A percentile compares a stretch with the other conserved stretches of the same genome.
Conservation (phyloP, 495 filamentous ascomycete genomes). For the Baudoinia panamericana region DNA sequence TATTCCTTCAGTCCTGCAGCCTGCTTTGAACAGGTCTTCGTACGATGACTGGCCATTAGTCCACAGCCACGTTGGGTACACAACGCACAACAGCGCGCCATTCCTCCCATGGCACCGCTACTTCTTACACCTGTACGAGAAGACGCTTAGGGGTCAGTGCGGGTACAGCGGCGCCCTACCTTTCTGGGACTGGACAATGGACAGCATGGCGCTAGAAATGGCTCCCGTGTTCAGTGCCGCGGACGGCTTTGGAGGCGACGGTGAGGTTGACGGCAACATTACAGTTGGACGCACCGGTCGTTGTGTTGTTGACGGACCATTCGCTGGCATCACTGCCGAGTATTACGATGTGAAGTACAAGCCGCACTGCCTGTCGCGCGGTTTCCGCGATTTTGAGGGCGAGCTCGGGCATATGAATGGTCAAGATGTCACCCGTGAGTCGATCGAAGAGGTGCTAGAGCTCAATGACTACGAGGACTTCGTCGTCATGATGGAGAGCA, state of each 20-base stretch:
- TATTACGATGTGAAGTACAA: constrained; percentile 10
- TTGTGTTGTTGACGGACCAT: constrained; percentile 21
- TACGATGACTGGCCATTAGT: constrained; percentile 17
- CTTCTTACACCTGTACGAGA: constrained; percentile 17
- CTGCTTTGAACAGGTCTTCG: constrained; percentile 2
- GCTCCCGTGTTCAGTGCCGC: constrained; percentile 3
- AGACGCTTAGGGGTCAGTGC: constrained; percentile 3
- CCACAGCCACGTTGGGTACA: constrained; percentile 15
- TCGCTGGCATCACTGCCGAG: constrained; percentile 8
- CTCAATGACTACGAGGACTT: constrained; percentile 6
- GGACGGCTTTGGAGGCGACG: constrained; percentile 12
- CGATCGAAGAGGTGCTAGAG: constrained; percentile 5
- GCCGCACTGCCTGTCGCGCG: constrained; percentile 20
- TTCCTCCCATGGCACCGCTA: constrained; percentile 17
- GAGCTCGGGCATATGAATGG: constrained; percentile 8
- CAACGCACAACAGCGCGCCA: constrained; percentile 13
- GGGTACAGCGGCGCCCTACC: constrained; percentile 2
- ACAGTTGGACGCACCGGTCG: constrained; percentile 7
- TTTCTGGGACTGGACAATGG: constrained; percentile 15
- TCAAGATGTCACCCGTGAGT: constrained; percentile 4
- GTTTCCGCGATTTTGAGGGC: constrained; percentile 3
- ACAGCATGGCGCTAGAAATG: constrained; percentile 3
- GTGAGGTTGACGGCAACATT: constrained; percentile 3
- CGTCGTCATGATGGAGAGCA: constrained; percentile 1
- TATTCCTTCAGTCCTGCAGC: constrained; percentile 6